Evolutionary conservation across 2,329 filamentous ascomycete genomes (phyloP).

Genomic region (Beauveria australis): DNA sequence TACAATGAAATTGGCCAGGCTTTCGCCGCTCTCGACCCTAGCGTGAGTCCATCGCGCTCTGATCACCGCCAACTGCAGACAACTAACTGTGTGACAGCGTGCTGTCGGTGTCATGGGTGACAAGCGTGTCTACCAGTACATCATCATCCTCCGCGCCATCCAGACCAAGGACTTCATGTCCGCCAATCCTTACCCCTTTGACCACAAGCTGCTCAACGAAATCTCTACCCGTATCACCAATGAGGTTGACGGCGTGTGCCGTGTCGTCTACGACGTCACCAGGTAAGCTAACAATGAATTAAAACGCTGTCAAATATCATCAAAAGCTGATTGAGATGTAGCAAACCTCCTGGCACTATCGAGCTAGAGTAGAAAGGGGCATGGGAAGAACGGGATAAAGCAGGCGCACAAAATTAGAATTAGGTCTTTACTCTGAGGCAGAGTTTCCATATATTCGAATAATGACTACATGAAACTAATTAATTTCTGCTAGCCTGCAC

Average conservation of each 20-base stretch:
- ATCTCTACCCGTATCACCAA: constrained; percentile 61
- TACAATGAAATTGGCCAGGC: constrained; percentile 47
- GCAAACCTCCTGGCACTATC: constrained; percentile 64
- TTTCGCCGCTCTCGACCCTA: constrained; percentile 12
- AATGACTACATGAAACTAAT: not conserved
- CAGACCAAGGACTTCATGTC: constrained; percentile 53
- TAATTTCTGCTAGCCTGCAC: too few species aligned
- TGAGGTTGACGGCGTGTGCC: constrained; percentile 57
- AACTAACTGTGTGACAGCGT: constrained; percentile 21
- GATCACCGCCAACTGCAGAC: not conserved
- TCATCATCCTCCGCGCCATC: constrained; percentile 35
- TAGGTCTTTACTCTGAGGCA: not conserved
- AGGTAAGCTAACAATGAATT: constrained; percentile 29
- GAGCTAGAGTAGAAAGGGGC: constrained; percentile 54
- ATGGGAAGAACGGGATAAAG: too few species aligned
- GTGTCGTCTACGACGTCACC: constrained; percentile 60
- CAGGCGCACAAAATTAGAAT: not conserved
- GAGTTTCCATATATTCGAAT: not conserved
- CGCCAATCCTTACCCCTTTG: constrained; percentile 60
- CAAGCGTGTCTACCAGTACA: constrained; percentile 43
- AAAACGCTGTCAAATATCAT: not conserved
- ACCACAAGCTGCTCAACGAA: constrained; percentile 54
- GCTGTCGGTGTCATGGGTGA: constrained; percentile 47
- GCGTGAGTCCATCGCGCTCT: constrained; percentile 1
- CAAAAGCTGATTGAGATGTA: constrained; percentile 12